These are phyloP conservation scores for Diplodia sapinea DNA, from an alignment of 2,329 filamentous ascomycete species.

Conservation along the genomic window DNA sequence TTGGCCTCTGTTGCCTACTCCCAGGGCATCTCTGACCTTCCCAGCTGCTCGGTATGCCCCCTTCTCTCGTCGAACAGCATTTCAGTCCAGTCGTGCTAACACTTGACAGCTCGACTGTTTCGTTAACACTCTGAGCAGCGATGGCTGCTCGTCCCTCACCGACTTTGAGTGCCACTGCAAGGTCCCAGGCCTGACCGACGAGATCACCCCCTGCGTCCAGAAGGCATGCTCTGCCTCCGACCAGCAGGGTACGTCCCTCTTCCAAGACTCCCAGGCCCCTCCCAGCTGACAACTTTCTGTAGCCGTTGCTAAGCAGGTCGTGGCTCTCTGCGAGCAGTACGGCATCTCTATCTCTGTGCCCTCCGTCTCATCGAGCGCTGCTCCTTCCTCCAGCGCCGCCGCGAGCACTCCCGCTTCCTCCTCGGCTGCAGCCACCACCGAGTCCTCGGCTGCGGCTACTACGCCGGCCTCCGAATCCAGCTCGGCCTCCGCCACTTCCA, in stretches of 20 bases:
- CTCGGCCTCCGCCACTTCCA: slow-evolving; percentile 19
- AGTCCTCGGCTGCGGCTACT: slow-evolving; percentile 27
- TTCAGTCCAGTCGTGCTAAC: slow-evolving; percentile 34
- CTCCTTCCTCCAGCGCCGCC: slow-evolving; percentile 34
- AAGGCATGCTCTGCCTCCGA: slow-evolving; percentile 49
- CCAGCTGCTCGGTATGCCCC: slow-evolving; percentile 53
- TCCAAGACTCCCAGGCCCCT: background rate
- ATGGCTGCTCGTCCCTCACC: slow-evolving; percentile 54
- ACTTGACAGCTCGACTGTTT: slow-evolving; percentile 54
- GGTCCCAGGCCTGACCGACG: slow-evolving; percentile 50
- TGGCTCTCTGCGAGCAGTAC: slow-evolving; percentile 42
- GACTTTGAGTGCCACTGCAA: slow-evolving; percentile 60
- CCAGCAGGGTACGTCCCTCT: slow-evolving; percentile 45
- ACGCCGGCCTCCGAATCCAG: slow-evolving; percentile 27
- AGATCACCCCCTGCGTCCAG: slow-evolving; percentile 56
- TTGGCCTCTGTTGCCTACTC: slow-evolving; percentile 53
- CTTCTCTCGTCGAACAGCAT: background rate
- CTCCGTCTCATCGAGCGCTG: slow-evolving; percentile 30
- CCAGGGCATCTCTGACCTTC: slow-evolving; percentile 52
- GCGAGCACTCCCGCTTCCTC: slow-evolving; percentile 10
- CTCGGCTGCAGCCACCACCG: slow-evolving; percentile 13
- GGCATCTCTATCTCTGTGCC: slow-evolving; percentile 43
- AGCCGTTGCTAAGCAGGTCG: slow-evolving; percentile 40
- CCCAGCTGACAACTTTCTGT: slow-evolving; percentile 23
- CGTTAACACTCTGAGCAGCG: slow-evolving; percentile 47